Evolutionary conservation across 495 filamentous ascomycete species (phyloP).

Genomic region (Aspergillus wentii): DNA sequence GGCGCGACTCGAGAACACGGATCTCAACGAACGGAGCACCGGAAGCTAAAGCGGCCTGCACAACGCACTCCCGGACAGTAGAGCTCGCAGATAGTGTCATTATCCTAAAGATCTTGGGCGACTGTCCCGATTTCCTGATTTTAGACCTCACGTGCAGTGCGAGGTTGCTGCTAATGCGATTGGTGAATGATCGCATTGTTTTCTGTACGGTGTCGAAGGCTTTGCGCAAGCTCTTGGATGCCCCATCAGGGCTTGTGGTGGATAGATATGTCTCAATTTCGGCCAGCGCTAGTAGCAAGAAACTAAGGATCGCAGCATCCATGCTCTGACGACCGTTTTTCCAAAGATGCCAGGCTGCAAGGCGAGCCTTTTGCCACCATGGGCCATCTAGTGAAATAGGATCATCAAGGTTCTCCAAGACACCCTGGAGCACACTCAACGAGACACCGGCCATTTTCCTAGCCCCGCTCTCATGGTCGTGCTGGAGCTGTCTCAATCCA

Average conservation of each 20-base stretch:
- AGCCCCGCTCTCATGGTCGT: constrained; percentile 45
- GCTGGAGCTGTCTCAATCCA: constrained; percentile 32
- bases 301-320: constrained; percentile 45
- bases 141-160: constrained; percentile 7
- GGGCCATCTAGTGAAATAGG: constrained; percentile 7
- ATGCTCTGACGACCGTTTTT: constrained; percentile 49
- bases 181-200: background rate
- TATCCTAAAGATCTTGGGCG: constrained; percentile 32
- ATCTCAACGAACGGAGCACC: constrained; percentile 28
- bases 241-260: constrained; percentile 2
- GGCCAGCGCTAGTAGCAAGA: constrained; percentile 32
- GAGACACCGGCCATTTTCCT: constrained; percentile 38
- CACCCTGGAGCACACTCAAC: constrained; percentile 27
- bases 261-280: constrained; percentile 7
- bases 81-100: constrained; percentile 48
- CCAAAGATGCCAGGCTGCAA: constrained; percentile 49
- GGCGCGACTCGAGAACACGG: constrained; percentile 52
- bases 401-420: constrained; percentile 9
- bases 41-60: constrained; percentile 1
- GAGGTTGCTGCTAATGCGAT: background rate
- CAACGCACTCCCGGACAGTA: constrained; percentile 31
- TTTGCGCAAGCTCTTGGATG: constrained; percentile 4
- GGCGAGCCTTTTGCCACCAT: constrained; percentile 44
- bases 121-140: constrained; percentile 5
- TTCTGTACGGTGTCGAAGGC: constrained; percentile 9